These are phyloP conservation scores for Nemophila menziesii DNA, from an alignment of 257 asterid species.

Conservation along the genomic window DNA sequence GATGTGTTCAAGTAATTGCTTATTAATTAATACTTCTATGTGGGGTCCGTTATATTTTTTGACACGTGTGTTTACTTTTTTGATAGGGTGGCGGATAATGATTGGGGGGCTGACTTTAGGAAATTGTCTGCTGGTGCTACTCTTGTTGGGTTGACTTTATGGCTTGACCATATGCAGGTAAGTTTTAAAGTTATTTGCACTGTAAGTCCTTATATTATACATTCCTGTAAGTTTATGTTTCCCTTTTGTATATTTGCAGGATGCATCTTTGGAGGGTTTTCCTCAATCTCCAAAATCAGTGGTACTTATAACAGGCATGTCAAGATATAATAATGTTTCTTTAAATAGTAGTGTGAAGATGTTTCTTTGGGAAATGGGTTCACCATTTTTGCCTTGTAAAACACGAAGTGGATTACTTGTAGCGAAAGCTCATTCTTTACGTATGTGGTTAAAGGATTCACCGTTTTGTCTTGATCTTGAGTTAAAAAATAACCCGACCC, in stretches of 20 bases:
- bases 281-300: conserved; percentile 94
- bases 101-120: conserved; percentile 97
- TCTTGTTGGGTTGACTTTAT: conserved; percentile 80
- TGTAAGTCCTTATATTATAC: not conserved
- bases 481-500: conserved; percentile 54
- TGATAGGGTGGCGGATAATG: conserved; percentile 89
- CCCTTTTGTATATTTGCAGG: conserved; percentile 35
- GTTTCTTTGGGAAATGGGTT: conserved; percentile 95
- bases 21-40: not conserved
- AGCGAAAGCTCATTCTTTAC: conserved; percentile 78
- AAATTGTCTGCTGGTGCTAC: conserved; percentile 95
- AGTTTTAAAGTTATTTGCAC: conserved; percentile 2
- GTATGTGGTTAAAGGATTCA: conserved; percentile 90
- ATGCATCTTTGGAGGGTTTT: conserved; percentile 87
- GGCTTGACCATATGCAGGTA: conserved; percentile 99
- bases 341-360: conserved; percentile 71
- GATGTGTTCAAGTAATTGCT: conserved; percentile 55
- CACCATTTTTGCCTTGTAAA: conserved; percentile 85
- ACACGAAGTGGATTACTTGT: conserved; percentile 66
- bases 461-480: conserved; percentile 88
- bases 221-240: not conserved
- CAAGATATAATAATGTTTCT: conserved; percentile 74
- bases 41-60: conserved; percentile 3
- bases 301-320: conserved; percentile 70
- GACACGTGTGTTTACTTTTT: conserved; percentile 12